These are phyloP conservation scores for Exsudoporus floridanus DNA, from an alignment of 1,284 basidiomycete genomes.

Conservation along the genomic window DNA sequence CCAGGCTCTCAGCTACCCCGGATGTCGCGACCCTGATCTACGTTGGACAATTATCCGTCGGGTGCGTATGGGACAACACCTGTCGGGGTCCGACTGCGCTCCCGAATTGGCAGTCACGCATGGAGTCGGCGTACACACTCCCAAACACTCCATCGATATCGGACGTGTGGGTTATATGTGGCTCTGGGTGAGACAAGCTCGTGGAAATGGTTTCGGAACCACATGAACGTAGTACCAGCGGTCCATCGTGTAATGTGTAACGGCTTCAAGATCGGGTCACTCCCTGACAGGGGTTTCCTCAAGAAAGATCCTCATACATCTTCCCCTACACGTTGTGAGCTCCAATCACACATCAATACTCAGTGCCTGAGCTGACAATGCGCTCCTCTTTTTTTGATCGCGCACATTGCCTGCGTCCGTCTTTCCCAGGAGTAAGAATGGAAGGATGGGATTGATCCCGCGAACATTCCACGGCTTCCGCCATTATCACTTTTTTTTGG, in stretches of 20 bases:
- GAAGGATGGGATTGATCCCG: conserved; percentile 13
- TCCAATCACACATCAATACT: not conserved
- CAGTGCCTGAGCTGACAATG: not conserved
- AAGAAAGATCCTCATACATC: conserved; percentile 10
- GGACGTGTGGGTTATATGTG: not conserved
- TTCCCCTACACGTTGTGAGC: conserved; percentile 19
- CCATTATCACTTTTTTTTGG: not conserved
- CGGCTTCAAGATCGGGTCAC: not conserved
- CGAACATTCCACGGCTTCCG: conserved; percentile 1
- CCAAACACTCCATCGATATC: not conserved
- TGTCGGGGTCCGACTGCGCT: not conserved
- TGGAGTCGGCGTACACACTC: not conserved
- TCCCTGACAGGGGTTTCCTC: not conserved
- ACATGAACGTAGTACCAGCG: not conserved
- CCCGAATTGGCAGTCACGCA: not conserved
- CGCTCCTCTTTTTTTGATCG: not conserved
- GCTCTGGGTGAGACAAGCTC: not conserved
- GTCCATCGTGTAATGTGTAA: not conserved
- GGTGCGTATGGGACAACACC: not conserved
- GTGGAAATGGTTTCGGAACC: not conserved
- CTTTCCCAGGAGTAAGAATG: conserved; percentile 17
- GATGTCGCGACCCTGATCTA: conserved; percentile 20
- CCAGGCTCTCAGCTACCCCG: conserved; percentile 5
- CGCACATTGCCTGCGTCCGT: conserved; percentile 3
- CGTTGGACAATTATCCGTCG: conserved; percentile 1